Base-by-base conservation (phyloP, 805 yeast species). In the Kazachstania kunashirensis region DNA sequence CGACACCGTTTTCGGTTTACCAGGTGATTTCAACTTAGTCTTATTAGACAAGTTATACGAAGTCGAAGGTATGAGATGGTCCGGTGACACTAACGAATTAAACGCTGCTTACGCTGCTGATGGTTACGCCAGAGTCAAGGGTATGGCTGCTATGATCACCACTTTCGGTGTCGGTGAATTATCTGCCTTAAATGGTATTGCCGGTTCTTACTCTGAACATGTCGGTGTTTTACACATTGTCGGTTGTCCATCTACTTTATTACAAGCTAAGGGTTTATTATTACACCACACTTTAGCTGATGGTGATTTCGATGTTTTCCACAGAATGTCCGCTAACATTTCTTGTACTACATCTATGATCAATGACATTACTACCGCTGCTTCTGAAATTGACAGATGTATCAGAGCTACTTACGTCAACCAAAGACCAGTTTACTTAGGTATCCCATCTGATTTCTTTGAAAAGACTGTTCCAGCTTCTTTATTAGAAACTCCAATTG, bases 151-250 rank as follows among this genome's bases (percentile, higher is more conserved):
- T 29, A 7, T 29, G 23, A 29, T 29, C 23, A 29, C 31, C 31
- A 29, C 31, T n/a, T 29, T 29, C 31, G 31, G 31, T 29, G 31
- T 29, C 31, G 31, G 31, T 29, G 31, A 29, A 19, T n/a, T 29
- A 29, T 29, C 31, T 14, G 31, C 31, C n/a, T 19, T 29, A n/a
- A 29, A 29, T 23, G 31, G 31, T 29, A 29, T 29, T 29, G 31
- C 31, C 31, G 31, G 31, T 29, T 29, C 31, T 29, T 29, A 29
- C 31, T 16, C 31, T 19, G 31, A 29, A 19, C 31, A 29, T 23
- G 31, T 29, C 31, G 31, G 31, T 29, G 31, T 29, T 17, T 12
- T 29, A 19, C 31, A 29, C 23, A 17, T 29, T 29, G 31, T 29
- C 23, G 31, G 31, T 29, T 16, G 21, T 19, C 31, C 31, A 29